A percentile compares a stretch with the other conserved stretches of the same genome.
Evolutionary conservation across 208 protist species (phyloP).

Genomic region (Naegleria lovaniensis): DNA sequence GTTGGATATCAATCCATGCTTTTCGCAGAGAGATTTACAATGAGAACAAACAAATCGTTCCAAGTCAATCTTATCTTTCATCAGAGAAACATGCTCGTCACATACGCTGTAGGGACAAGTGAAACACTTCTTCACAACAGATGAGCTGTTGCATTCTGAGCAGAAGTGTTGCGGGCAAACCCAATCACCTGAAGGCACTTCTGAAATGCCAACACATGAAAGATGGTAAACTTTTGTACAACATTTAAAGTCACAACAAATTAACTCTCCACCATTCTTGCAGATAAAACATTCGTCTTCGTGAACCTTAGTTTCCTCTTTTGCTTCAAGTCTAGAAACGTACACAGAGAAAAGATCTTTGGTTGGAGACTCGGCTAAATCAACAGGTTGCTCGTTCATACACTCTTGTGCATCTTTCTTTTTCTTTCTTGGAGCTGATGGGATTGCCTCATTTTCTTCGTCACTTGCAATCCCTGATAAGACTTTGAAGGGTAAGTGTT

Average conservation of each 20-base stretch:
- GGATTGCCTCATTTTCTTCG: background rate
- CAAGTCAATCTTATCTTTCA: background rate
- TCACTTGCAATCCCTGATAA: background rate
- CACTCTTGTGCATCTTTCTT: background rate
- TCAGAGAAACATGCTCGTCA: background rate
- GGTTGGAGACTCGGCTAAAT: background rate
- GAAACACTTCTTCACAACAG: background rate
- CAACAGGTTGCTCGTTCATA: background rate
- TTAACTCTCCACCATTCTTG: background rate
- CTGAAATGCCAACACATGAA: background rate
- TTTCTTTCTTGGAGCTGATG: background rate
- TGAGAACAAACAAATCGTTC: background rate
- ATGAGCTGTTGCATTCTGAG: background rate
- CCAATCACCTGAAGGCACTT: background rate
- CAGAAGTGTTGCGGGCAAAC: background rate
- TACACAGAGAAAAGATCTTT: background rate
- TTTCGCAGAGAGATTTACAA: background rate
- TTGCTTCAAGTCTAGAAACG: background rate
- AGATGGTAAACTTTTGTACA: conserved; percentile 12
- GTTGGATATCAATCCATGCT: background rate
- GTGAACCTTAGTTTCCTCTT: background rate
- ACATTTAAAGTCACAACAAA: background rate
- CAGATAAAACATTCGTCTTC: conserved; percentile 24
- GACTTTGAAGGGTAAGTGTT: background rate
- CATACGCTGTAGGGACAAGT: background rate